Base-by-base conservation (phyloP, 2,329 filamentous ascomycete genomes). In the Ceratocystiopsis sp. region DNA sequence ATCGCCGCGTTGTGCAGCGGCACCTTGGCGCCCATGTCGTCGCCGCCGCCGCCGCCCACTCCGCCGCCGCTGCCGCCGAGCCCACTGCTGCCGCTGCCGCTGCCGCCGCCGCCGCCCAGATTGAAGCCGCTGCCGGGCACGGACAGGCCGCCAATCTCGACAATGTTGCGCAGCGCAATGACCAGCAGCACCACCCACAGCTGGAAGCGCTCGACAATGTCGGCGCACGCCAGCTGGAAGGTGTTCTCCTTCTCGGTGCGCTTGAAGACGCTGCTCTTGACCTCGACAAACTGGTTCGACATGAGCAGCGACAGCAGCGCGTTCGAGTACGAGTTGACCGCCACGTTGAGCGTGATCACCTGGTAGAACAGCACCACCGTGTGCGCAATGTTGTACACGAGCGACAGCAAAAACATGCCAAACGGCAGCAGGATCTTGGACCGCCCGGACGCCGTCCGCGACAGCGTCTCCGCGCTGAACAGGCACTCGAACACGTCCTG, bases 231-330 rank as follows among this genome's bases (percentile, higher is more conserved):
- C 14, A 98, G 69, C 58, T 98, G 91, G 57, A 98, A 98, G 0
- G 94, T 66, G 51, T 94, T 96, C 56, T 98, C 91, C 59, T 95
- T 96, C 54, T 98, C 91, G 49, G 96, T 93, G 47, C 89, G 91
- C 65, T 98, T 96, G 68, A 98, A 98, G 1, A 98, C 93, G 0
- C 87, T 93, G 47, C 84, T 84, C 57, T 98, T 98, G 67, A 98
- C 94, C 63, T 98, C 91, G 37, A 98, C 91, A 54, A 98, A 98
- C 56, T 98, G 93, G 56, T 96, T 98, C 8, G 87, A 95, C 57
- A 98, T 75, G 2, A 98, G 68, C 1, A 98, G 72, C 0, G 91
- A 95, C 33, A 98, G 69, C 5, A 98, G 67, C 0, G 91, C 89
- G 55, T 98, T 98, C 0, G 87, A 95, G 60, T 98, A 98, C 0